phyloP scores from a whole-genome alignment of 441 rosid species.

The Syzygium malaccense region DNA sequence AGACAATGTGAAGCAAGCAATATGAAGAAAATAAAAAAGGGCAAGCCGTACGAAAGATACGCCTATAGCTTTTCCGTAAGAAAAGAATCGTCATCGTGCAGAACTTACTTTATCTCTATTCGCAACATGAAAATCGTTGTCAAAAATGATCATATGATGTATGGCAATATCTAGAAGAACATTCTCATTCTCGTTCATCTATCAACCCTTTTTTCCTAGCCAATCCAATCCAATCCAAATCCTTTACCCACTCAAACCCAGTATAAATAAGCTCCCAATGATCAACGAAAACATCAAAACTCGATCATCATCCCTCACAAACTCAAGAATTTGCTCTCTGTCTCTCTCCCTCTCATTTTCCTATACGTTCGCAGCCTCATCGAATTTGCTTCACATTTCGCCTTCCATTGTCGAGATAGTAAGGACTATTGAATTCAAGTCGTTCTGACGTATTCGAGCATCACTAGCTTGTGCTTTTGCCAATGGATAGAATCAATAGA shows the following conservation, averaged over 20 bases:
- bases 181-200: constrained; percentile 15
- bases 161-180: constrained; percentile 10
- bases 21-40: background rate
- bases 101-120: background rate
- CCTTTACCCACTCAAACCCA: constrained; percentile 6
- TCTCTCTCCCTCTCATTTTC: background rate
- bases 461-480: background rate
- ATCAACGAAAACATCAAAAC: constrained; percentile 9
- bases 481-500: constrained; percentile 52
- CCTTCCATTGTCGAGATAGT: background rate
- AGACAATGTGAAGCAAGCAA: background rate
- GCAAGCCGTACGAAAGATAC: background rate
- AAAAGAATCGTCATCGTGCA: constrained; percentile 18
- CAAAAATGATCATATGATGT: background rate
- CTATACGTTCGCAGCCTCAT: background rate
- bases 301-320: background rate
- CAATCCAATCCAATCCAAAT: background rate
- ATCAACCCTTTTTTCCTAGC: background rate
- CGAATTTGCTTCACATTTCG: background rate
- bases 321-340: background rate
- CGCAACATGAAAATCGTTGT: background rate
- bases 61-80: background rate
- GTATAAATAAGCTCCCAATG: constrained; percentile 10
- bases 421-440: background rate
- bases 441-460: background rate